These are phyloP conservation scores for Suillus bovinus DNA, from an alignment of 768 basidiomycete genomes.

Conservation along the genomic window DNA sequence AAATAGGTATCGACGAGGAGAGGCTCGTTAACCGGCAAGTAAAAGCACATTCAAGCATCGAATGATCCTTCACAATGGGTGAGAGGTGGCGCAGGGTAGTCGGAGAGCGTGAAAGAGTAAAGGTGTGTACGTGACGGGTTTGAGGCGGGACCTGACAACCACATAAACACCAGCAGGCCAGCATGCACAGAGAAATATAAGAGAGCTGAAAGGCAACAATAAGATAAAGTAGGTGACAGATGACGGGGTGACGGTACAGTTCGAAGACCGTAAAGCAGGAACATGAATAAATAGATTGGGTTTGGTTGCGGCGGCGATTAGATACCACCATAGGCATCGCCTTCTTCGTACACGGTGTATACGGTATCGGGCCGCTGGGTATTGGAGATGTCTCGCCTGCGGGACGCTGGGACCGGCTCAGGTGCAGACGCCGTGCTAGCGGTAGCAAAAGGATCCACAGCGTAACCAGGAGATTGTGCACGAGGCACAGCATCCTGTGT, in stretches of 20 bases:
- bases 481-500: conserved; percentile 4
- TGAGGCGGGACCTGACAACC: conserved; percentile 29
- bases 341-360: conserved; percentile 55
- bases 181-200: conserved; percentile 18
- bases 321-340: conserved; percentile 72
- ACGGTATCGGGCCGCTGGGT: conserved; percentile 47
- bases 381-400: conserved; percentile 10
- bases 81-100: conserved; percentile 11
- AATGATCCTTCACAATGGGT: conserved; percentile 21
- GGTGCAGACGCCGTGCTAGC: conserved; percentile 16
- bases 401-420: conserved; percentile 14
- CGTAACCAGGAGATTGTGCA: conserved; percentile 38
- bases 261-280: conserved; percentile 13
- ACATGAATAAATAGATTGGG: conserved; percentile 10
- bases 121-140: conserved; percentile 17
- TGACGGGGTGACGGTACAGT: conserved; percentile 21
- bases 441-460: conserved; percentile 11
- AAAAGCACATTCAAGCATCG: conserved; percentile 23
- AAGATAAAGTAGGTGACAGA: conserved; percentile 27
- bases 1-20: conserved; percentile 35
- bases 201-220: conserved; percentile 14
- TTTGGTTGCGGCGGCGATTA: conserved; percentile 29
- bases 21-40: conserved; percentile 36
- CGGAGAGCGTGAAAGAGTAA: conserved; percentile 14
- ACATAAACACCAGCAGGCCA: conserved; percentile 24